Evolutionary conservation across 1,284 basidiomycete genomes (phyloP).

Genomic region (Ceratobasidium sp.): DNA sequence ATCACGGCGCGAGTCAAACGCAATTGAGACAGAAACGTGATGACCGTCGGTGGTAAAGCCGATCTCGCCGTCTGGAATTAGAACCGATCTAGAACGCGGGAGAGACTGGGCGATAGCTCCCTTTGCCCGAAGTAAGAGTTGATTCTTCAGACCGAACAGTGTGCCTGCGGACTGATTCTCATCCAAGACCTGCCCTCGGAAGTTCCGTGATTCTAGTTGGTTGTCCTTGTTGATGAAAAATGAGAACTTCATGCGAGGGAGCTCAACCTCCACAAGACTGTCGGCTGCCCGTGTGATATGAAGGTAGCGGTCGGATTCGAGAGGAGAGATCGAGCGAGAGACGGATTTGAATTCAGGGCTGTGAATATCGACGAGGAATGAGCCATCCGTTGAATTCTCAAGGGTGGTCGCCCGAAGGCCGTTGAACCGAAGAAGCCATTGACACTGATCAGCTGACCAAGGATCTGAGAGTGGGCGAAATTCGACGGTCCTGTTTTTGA

Average conservation of each 20-base stretch:
- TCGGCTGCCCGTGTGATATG: not conserved
- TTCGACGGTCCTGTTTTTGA: no score
- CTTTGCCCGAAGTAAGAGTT: constrained; percentile 42
- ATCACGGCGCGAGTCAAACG: not conserved
- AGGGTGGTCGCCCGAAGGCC: not conserved
- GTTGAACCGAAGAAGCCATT: constrained; percentile 11
- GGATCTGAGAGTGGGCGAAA: constrained; percentile 25
- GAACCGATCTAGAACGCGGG: constrained; percentile 47
- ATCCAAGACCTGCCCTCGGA: constrained; percentile 47
- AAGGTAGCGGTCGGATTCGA: constrained; percentile 26
- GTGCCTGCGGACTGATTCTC: constrained; percentile 47
- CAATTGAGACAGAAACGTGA: constrained; percentile 37
- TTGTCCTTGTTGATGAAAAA: constrained; percentile 43
- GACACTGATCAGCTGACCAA: not conserved
- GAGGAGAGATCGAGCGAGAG: not conserved
- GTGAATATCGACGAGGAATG: constrained; percentile 1
- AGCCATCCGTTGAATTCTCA: not conserved
- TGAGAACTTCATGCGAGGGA: constrained; percentile 44
- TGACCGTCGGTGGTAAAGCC: constrained; percentile 20
- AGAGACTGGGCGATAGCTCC: not conserved
- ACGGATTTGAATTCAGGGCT: constrained; percentile 1
- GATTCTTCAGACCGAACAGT: constrained; percentile 46
- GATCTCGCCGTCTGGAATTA: constrained; percentile 52
- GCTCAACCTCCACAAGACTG: constrained; percentile 3
- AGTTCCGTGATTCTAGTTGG: constrained; percentile 43